Conservation (phyloP, 352 stramenopile species). For the Pythium grandisporangium region DNA sequence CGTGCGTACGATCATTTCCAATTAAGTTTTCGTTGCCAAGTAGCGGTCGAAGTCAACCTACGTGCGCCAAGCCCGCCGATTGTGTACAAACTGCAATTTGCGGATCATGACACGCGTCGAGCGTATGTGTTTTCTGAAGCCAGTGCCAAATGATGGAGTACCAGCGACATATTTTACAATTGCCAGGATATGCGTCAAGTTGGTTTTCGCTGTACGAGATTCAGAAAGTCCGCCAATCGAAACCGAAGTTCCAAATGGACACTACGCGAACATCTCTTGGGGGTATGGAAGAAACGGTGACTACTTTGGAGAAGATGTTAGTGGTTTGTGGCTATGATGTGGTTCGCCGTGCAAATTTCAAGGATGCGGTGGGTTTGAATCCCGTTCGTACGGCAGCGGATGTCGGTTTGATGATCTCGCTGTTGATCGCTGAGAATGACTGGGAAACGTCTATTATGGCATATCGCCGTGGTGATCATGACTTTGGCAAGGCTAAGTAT, state of each 20-base stretch:
- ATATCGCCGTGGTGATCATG: not conserved
- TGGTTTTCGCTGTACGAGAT: slow-evolving; percentile 1
- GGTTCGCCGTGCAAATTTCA: not conserved
- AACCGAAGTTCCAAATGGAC: not conserved
- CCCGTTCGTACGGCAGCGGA: not conserved
- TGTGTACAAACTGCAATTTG: no score
- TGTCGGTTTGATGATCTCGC: slow-evolving; percentile 1
- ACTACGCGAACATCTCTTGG: not conserved
- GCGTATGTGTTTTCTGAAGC: no score
- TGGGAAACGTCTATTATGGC: slow-evolving; percentile 1
- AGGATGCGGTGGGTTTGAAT: not conserved
- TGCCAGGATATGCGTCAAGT: no score
- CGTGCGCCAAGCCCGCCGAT: no score
- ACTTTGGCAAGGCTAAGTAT: not conserved
- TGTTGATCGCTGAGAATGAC: slow-evolving; percentile 2
- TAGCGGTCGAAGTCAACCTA: no score
- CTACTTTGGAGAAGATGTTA: not conserved
- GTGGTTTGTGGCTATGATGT: not conserved
- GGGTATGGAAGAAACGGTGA: not conserved
- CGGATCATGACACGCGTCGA: no score
- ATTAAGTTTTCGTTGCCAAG: no score
- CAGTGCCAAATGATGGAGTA: no score
- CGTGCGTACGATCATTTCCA: no score
- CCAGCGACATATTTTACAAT: no score
- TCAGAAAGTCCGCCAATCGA: not conserved